Evolutionary conservation across 2,329 filamentous ascomycete genomes (phyloP).

Genomic region (Gaeumannomyces tritici): DNA sequence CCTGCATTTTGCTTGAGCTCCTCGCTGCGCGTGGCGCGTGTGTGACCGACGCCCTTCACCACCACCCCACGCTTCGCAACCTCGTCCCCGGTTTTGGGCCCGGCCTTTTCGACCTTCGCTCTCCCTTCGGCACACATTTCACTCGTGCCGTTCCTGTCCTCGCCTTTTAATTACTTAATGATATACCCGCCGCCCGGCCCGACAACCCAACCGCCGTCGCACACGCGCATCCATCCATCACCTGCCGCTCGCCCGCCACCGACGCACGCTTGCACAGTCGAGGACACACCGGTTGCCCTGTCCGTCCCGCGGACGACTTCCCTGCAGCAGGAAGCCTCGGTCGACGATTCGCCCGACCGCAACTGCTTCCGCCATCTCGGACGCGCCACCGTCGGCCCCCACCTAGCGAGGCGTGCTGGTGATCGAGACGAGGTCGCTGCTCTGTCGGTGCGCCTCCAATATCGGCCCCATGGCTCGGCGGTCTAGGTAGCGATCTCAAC

Average conservation of each 20-base stretch:
- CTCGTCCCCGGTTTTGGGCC: not conserved
- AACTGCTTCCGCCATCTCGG: not conserved
- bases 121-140: not conserved
- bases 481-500: conserved; percentile 3
- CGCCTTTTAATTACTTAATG: not conserved
- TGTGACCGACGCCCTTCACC: not conserved
- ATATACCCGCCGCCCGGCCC: not conserved
- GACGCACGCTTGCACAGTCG: not conserved
- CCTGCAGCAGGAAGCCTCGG: not conserved
- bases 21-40: not conserved
- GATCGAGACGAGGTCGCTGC: not conserved
- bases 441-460: not conserved
- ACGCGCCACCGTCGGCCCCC: not conserved
- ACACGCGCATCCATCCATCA: not conserved
- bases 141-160: not conserved
- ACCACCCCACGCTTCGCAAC: not conserved
- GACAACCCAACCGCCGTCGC: not conserved
- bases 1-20: not conserved
- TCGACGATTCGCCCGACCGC: not conserved
- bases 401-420: not conserved
- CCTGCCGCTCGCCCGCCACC: not conserved
- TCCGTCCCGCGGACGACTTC: not conserved
- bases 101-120: not conserved
- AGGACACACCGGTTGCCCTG: not conserved
- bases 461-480: conserved; percentile 10